A percentile compares a stretch with the other conserved stretches of the same genome.
These are phyloP conservation scores for Apiospora koreana DNA, from an alignment of 2,329 filamentous ascomycete species.

Conservation along the genomic window DNA sequence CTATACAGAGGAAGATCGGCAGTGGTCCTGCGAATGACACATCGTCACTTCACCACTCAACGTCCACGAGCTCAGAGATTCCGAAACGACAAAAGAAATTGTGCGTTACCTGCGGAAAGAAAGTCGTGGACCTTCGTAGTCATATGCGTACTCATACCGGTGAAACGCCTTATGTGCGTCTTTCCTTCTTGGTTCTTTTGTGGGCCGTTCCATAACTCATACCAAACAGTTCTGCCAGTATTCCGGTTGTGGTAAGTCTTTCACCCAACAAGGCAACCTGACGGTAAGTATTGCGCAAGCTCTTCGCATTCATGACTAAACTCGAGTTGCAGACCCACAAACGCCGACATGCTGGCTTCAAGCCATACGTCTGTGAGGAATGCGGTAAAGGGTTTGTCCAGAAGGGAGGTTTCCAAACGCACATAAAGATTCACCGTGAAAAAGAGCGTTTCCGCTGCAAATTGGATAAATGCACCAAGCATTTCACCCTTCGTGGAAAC, in stretches of 20 bases:
- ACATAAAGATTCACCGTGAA: background rate
- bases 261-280: background rate
- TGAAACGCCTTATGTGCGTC: background rate
- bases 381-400: background rate
- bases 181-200: background rate
- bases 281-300: background rate
- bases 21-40: background rate
- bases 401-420: background rate
- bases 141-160: background rate
- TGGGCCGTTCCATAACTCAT: background rate
- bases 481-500: background rate
- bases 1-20: background rate
- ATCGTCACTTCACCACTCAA: background rate
- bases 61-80: background rate
- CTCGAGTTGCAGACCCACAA: background rate
- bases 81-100: background rate
- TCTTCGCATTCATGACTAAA: background rate
- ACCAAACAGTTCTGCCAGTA: background rate
- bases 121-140: background rate
- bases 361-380: background rate
- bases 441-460: background rate
- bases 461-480: background rate
- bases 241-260: background rate
- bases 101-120: background rate
- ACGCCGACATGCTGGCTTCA: background rate